Percentiles rank a stretch among this genome's conserved stretches.
These are phyloP conservation scores for Naegleria fowleri DNA, from an alignment of 208 protist species.

Conservation along the genomic window DNA sequence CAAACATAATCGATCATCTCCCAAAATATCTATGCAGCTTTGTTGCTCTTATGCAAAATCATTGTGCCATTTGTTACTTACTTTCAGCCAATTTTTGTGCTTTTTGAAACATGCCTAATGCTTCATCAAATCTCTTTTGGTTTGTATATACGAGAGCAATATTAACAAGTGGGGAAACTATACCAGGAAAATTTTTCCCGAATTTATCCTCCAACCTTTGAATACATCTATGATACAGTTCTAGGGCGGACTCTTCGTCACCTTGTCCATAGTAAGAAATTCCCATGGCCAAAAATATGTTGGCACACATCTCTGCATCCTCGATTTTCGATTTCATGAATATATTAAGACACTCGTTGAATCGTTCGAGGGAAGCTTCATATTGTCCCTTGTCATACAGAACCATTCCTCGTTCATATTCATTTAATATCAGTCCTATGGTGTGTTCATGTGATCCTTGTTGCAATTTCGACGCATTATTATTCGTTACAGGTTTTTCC, in stretches of 20 bases:
- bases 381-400: conserved; percentile 2
- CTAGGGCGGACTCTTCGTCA: not conserved
- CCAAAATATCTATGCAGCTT: not conserved
- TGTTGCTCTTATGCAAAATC: no score
- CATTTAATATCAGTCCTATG: not conserved
- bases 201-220: conserved; percentile 9
- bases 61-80: not conserved
- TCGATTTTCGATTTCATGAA: not conserved
- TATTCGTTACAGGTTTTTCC: no score
- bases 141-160: not conserved
- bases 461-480: no score
- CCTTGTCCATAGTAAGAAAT: not conserved
- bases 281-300: conserved; percentile 6
- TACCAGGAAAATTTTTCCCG: conserved; percentile 19
- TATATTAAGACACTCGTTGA: not conserved
- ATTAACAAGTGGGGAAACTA: conserved; percentile 10
- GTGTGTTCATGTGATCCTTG: not conserved
- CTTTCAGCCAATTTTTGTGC: conserved; percentile 21
- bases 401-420: conserved; percentile 4
- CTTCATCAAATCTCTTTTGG: conserved; percentile 4
- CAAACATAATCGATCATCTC: conserved; percentile 2
- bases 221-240: conserved; percentile 4
- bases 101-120: not conserved
- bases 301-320: conserved; percentile 1
- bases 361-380: not conserved